These are phyloP conservation scores for Lentithecium fluviatile DNA, from an alignment of 495 filamentous ascomycete species.

Conservation along the genomic window DNA sequence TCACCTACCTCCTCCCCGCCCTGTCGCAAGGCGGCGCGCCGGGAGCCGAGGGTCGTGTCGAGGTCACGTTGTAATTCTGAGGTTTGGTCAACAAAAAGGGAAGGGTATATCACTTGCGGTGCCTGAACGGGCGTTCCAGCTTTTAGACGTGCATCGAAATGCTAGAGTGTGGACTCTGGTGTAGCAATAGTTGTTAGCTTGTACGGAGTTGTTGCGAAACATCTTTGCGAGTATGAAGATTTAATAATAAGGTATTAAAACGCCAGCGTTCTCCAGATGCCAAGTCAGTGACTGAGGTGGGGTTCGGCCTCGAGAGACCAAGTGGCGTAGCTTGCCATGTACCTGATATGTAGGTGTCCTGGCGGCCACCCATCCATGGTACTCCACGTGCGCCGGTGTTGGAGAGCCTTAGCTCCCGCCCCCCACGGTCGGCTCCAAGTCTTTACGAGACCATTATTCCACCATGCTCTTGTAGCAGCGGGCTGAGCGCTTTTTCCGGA, in stretches of 20 bases:
- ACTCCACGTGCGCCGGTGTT: too few species aligned
- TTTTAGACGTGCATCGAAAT: slow-evolving; percentile 12
- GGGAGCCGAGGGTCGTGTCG: slow-evolving; percentile 37
- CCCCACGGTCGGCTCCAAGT: too few species aligned
- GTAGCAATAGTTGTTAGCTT: slow-evolving; percentile 23
- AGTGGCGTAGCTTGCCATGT: too few species aligned
- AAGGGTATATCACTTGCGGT: slow-evolving; percentile 3
- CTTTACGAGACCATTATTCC: too few species aligned
- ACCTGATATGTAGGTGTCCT: too few species aligned
- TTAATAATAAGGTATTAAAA: neutral
- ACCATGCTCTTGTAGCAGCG: too few species aligned
- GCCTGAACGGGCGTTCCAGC: slow-evolving; percentile 20
- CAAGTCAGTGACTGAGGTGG: too few species aligned
- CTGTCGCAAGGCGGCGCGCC: slow-evolving; percentile 30
- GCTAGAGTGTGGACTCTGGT: slow-evolving; percentile 11
- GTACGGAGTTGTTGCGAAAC: slow-evolving; percentile 3
- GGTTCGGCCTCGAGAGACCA: too few species aligned
- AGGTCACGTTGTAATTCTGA: slow-evolving; percentile 32
- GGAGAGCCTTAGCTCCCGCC: too few species aligned
- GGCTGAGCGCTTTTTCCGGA: too few species aligned
- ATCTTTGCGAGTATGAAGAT: slow-evolving; percentile 1
- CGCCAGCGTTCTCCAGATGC: neutral
- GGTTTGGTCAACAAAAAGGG: slow-evolving; percentile 1
- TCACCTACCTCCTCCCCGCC: slow-evolving; percentile 37
- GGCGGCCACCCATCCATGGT: too few species aligned